These are phyloP conservation scores for Gaultheria prostrata DNA, from an alignment of 148 eudicot species.

Conservation along the genomic window DNA sequence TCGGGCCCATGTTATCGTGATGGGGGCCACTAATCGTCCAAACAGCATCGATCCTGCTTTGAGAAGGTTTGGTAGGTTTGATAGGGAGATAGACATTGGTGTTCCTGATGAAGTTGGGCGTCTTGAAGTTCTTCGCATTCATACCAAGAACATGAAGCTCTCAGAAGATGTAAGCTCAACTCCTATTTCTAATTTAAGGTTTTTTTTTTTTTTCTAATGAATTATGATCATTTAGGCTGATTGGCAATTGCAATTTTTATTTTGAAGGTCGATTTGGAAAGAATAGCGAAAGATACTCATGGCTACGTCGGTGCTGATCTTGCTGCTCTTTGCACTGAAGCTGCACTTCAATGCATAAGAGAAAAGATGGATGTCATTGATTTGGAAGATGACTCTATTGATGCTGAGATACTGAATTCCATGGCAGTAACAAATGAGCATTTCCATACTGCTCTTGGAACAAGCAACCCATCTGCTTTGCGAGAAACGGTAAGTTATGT, in stretches of 20 bases:
- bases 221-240: background rate
- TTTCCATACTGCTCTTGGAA: constrained; percentile 41
- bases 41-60: constrained; percentile 40
- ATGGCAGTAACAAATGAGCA: constrained; percentile 46
- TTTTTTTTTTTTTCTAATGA: background rate
- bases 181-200: background rate
- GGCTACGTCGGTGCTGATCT: constrained; percentile 49
- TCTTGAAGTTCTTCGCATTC: constrained; percentile 47
- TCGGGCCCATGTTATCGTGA: constrained; percentile 37
- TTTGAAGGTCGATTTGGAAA: constrained; percentile 41
- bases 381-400: constrained; percentile 44
- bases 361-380: constrained; percentile 52
- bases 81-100: constrained; percentile 40
- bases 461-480: constrained; percentile 40
- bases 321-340: constrained; percentile 48
- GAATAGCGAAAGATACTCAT: constrained; percentile 38
- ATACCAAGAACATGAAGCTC: constrained; percentile 51
- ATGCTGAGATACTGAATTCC: constrained; percentile 45
- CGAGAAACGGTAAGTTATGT: constrained; percentile 34
- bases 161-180: constrained; percentile 28
- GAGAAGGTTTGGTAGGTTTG: constrained; percentile 40
- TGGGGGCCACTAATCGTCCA: constrained; percentile 38
- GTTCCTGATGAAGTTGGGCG: constrained; percentile 51
- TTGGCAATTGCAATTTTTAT: background rate
- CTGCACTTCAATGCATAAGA: constrained; percentile 49